Evolutionary conservation across 441 rosid species (phyloP).

Genomic region (Populus hybrid): DNA sequence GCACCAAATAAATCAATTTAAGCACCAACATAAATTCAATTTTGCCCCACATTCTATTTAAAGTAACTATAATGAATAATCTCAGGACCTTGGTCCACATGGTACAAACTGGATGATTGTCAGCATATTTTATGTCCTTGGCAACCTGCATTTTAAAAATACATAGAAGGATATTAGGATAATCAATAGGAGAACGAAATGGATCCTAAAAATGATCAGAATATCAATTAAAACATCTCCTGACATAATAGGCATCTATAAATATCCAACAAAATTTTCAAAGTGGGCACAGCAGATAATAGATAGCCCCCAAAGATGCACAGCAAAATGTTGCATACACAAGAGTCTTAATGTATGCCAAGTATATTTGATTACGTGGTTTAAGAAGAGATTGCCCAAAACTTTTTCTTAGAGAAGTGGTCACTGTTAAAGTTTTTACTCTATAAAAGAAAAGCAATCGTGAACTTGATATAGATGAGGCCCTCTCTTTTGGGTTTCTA

Average conservation of each 20-base stretch:
- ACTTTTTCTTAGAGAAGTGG: neutral
- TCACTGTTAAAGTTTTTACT: neutral
- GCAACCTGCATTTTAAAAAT: constrained; percentile 59
- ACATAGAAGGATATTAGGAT: neutral
- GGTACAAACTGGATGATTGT: constrained; percentile 90
- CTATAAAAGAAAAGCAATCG: neutral
- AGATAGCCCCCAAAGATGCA: neutral
- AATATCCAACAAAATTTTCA: neutral
- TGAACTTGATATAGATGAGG: neutral
- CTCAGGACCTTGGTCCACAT: constrained; percentile 87
- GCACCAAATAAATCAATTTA: neutral
- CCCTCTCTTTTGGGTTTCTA: neutral
- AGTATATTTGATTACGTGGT: no score
- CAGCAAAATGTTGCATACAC: neutral
- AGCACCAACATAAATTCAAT: no score
- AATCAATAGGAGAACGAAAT: constrained; percentile 3
- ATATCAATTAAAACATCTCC: neutral
- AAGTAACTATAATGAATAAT: no score
- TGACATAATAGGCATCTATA: neutral
- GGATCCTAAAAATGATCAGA: neutral
- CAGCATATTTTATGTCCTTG: constrained; percentile 92
- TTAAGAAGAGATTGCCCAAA: no score
- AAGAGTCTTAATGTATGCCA: neutral
- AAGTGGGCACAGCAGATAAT: neutral
- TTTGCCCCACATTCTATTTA: neutral